Conservation (phyloP, 2,329 filamentous ascomycete genomes). For the Microdochium paspali region DNA sequence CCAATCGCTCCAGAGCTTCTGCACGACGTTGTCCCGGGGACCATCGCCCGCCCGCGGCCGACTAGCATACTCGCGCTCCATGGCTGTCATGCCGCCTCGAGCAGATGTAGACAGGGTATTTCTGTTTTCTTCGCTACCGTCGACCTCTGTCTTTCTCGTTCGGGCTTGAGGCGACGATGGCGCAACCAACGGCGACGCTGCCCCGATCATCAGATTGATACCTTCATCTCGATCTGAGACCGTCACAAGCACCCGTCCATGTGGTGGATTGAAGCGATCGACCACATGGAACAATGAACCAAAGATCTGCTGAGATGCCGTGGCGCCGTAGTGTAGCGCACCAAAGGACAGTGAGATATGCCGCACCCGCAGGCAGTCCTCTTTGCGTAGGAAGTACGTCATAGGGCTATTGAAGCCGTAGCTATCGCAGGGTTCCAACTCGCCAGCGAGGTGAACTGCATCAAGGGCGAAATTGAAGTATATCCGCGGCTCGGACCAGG, state of each 20-base stretch:
- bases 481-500: conserved; percentile 24
- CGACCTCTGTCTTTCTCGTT: background rate
- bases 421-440: conserved; percentile 35
- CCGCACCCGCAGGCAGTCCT: conserved; percentile 32
- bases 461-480: conserved; percentile 40
- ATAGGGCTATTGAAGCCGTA: conserved; percentile 37
- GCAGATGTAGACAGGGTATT: background rate
- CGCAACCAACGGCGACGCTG: background rate
- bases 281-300: conserved; percentile 37
- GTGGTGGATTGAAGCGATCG: conserved; percentile 27
- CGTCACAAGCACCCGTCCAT: background rate
- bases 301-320: conserved; percentile 34
- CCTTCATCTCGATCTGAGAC: background rate
- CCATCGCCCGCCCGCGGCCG: background rate
- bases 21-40: conserved; percentile 24
- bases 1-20: conserved; percentile 39
- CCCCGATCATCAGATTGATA: background rate
- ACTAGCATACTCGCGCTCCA: background rate
- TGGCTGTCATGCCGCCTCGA: background rate
- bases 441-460: conserved; percentile 35
- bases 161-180: background rate
- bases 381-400: conserved; percentile 34
- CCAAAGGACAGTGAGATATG: conserved; percentile 33
- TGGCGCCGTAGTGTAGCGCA: conserved; percentile 31
- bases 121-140: background rate